Percentiles rank a stretch among this genome's conserved stretches.
These are phyloP conservation scores for Fraxinus excelsior DNA, from an alignment of 257 asterid species.

Conservation along the genomic window DNA sequence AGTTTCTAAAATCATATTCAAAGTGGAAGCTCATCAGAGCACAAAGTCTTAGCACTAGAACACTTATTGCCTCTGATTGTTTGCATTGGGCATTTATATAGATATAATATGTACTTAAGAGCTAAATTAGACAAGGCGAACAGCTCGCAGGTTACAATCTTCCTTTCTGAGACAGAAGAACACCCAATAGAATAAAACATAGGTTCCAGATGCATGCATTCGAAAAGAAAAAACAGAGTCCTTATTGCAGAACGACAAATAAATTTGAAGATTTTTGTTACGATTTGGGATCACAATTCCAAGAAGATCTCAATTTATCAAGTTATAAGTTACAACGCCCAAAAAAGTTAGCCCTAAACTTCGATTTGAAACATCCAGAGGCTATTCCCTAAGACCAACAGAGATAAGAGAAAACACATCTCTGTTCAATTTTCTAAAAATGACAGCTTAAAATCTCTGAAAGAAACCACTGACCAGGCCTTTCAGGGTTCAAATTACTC, in stretches of 20 bases:
- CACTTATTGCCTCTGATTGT: not conserved
- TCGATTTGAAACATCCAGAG: not conserved
- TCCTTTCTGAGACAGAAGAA: not conserved
- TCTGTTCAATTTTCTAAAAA: no score
- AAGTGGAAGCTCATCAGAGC: not conserved
- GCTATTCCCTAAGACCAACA: not conserved
- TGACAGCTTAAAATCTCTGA: slow-evolving; percentile 5
- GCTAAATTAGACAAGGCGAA: not conserved
- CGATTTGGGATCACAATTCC: not conserved
- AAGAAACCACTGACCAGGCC: slow-evolving; percentile 68
- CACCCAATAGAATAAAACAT: not conserved
- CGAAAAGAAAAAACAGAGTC: not conserved
- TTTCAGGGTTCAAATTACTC: slow-evolving; percentile 82
- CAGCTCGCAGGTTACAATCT: not conserved
- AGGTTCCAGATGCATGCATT: not conserved
- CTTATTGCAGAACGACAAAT: not conserved
- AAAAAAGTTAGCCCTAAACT: not conserved
- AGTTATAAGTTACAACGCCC: not conserved
- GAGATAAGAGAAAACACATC: not conserved
- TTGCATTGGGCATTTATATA: not conserved
- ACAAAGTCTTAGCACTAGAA: not conserved
- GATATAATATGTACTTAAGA: not conserved
- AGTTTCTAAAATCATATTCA: not conserved
- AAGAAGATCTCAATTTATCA: not conserved
- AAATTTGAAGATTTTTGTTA: not conserved